These are phyloP conservation scores for Hanseniaspora taiwanica DNA, from an alignment of 805 yeast genomes.

Conservation along the genomic window DNA sequence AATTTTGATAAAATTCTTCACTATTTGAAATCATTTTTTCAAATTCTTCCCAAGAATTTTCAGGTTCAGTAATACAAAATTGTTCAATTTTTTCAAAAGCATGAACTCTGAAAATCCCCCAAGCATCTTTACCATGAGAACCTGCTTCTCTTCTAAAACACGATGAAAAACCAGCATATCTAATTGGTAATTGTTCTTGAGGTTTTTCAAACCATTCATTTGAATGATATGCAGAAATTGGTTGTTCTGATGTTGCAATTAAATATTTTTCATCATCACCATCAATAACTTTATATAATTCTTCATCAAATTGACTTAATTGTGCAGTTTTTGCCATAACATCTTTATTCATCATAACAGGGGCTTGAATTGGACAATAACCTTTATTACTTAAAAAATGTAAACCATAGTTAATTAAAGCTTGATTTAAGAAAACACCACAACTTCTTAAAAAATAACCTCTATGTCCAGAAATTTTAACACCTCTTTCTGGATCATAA, in stretches of 20 bases:
- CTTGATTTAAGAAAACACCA: slow-evolving; percentile 97
- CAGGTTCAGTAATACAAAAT: slow-evolving; percentile 92
- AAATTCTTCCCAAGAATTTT: slow-evolving; percentile 94
- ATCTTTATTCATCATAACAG: slow-evolving; percentile 99
- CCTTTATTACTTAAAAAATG: slow-evolving; percentile 65
- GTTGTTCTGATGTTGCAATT: slow-evolving; percentile 98
- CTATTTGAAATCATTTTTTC: slow-evolving; percentile 86
- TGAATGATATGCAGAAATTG: slow-evolving; percentile 94
- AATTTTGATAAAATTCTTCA: slow-evolving; percentile 85
- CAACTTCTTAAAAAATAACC: slow-evolving; percentile 90
- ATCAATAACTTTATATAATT: slow-evolving; percentile 89
- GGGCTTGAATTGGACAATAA: slow-evolving; percentile 90
- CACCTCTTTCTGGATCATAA: slow-evolving; percentile 98
- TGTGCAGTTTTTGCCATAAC: slow-evolving; percentile 99
- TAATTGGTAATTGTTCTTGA: slow-evolving; percentile 86
- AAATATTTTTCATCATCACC: slow-evolving; percentile 96
- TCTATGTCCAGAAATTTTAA: slow-evolving; percentile 93
- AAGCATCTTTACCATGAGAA: slow-evolving; percentile 97
- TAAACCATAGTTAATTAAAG: slow-evolving; percentile 91
- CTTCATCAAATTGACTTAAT: slow-evolving; percentile 95
- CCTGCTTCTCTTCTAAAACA: slow-evolving; percentile 99
- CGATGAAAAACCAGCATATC: slow-evolving; percentile 95
- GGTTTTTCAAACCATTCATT: slow-evolving; percentile 98
- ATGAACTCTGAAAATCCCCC: slow-evolving; percentile 99
- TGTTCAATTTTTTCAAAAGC: slow-evolving; percentile 98